Percentiles rank a stretch among this genome's conserved stretches.
phyloP scores from a whole-genome alignment of 1,139 yeast genomes.

The Saccharomyces hybrid region DNA sequence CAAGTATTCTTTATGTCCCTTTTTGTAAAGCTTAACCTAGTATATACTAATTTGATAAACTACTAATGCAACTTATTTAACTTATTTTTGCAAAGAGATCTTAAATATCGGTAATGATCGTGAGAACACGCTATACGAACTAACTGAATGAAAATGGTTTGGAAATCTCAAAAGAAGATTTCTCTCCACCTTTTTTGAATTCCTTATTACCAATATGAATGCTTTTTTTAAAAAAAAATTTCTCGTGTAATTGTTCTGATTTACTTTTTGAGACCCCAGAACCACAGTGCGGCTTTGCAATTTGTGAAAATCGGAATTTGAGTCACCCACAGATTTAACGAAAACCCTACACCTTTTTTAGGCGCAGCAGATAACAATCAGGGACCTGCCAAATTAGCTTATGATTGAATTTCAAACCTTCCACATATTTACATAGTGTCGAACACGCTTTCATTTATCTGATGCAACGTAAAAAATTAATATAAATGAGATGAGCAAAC shows the following conservation, averaged over 20 bases:
- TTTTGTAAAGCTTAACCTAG: background rate
- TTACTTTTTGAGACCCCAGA: background rate
- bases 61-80: background rate
- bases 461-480: background rate
- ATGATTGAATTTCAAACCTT: background rate
- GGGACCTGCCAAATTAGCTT: background rate
- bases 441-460: background rate
- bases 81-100: no score
- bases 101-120: no score
- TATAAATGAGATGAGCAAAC: background rate
- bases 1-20: background rate
- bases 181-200: background rate
- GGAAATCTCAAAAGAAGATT: background rate
- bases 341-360: background rate
- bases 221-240: background rate
- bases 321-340: background rate
- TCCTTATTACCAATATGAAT: background rate
- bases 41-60: background rate
- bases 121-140: no score
- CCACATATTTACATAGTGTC: background rate
- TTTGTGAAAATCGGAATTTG: background rate
- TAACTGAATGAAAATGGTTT: background rate
- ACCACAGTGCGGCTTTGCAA: slow-evolving; percentile 1
- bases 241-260: background rate
- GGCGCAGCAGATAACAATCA: background rate